Conservation (phyloP, 1,284 basidiomycete species). For the Moesziomyces antarcticus region DNA sequence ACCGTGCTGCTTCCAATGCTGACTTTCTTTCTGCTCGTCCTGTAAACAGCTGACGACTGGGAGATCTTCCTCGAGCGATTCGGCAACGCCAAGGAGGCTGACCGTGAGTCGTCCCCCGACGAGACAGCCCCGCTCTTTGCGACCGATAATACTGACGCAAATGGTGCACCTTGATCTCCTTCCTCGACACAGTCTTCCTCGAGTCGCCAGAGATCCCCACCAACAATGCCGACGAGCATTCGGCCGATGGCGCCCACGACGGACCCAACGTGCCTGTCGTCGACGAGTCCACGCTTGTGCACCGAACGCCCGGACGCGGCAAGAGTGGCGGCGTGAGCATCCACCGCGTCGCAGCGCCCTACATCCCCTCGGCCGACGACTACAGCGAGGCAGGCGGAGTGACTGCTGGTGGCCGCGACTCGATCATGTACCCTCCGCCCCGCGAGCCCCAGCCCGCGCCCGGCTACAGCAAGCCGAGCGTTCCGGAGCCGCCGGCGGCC, state of each 20-base stretch:
- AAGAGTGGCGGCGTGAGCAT: slow-evolving; percentile 63
- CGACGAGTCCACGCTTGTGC: slow-evolving; percentile 64
- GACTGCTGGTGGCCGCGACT: slow-evolving; percentile 64
- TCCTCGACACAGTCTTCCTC: slow-evolving; percentile 52
- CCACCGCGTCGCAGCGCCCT: slow-evolving; percentile 59
- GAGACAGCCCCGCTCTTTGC: no score
- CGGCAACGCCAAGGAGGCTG: slow-evolving; percentile 58
- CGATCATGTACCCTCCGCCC: slow-evolving; percentile 66
- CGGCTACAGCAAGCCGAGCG: slow-evolving; percentile 53
- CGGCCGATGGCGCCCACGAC: slow-evolving; percentile 30
- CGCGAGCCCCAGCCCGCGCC: slow-evolving; percentile 55
- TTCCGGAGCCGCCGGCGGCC: slow-evolving; percentile 44
- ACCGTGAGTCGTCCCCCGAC: slow-evolving; percentile 41
- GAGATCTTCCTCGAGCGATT: slow-evolving; percentile 66
- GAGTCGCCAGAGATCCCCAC: slow-evolving; percentile 63
- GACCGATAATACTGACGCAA: no score
- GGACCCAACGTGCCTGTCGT: slow-evolving; percentile 63
- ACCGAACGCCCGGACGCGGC: slow-evolving; percentile 64
- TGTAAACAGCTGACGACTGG: slow-evolving; percentile 57
- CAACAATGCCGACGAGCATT: slow-evolving; percentile 29
- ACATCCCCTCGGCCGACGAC: slow-evolving; percentile 61
- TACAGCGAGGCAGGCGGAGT: slow-evolving; percentile 64
- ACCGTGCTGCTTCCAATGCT: background rate
- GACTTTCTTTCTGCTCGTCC: background rate
- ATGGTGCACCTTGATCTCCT: background rate